Evolutionary conservation across 208 protist genomes (phyloP).

Genomic region (Leishmania gerbilli): DNA sequence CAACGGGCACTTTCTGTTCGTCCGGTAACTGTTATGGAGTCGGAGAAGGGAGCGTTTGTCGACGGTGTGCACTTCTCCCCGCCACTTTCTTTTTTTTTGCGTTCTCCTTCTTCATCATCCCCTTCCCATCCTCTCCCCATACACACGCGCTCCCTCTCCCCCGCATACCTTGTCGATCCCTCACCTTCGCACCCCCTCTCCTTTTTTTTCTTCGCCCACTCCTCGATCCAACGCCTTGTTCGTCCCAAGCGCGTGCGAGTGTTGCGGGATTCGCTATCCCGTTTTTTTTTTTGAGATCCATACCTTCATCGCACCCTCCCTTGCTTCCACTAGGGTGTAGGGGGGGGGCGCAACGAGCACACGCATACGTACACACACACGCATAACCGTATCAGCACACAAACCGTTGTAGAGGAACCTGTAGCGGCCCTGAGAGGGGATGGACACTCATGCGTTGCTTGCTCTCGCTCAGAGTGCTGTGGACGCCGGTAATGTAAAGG

Average conservation of each 20-base stretch:
- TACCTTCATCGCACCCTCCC: background rate
- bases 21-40: background rate
- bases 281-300: slow-evolving; percentile 1
- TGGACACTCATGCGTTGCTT: slow-evolving; percentile 79
- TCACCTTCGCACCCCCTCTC: background rate
- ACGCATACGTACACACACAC: background rate
- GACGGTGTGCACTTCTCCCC: background rate
- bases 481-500: slow-evolving; percentile 80
- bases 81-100: no score
- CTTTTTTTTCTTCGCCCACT: background rate
- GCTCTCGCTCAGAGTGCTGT: slow-evolving; percentile 84
- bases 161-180: background rate
- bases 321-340: background rate
- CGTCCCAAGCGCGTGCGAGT: background rate
- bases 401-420: background rate
- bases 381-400: background rate
- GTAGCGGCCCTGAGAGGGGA: slow-evolving; percentile 10
- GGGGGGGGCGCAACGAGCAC: background rate
- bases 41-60: background rate
- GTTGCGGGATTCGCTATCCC: background rate
- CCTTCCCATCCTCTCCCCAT: no score
- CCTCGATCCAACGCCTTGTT: background rate
- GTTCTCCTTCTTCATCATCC: no score
- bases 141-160: background rate
- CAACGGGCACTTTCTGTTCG: background rate